Base-by-base conservation (phyloP, 2,329 filamentous ascomycete species). In the Ascochyta fabae region DNA sequence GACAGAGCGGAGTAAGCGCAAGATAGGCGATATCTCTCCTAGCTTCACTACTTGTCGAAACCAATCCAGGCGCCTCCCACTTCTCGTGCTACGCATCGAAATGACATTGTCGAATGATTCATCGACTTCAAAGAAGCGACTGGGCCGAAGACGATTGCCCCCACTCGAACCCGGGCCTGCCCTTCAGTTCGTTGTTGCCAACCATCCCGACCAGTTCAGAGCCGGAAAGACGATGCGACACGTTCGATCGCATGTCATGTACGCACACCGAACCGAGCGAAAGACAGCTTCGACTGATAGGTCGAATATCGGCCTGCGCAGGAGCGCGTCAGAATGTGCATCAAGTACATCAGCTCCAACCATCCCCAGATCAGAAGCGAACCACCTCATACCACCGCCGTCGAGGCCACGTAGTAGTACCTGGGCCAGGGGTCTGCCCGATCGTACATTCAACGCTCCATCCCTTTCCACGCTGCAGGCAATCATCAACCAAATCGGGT, bases 161-260 rank as follows among this genome's bases (percentile, higher is more conserved):
- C 72, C 71, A 15, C 69, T 75, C 4, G 64, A 68, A 31, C 70
- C 65, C 23, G 70, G 70, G 9, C 70, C 72, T 22, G 34, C 65
- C 10, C 57, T 75, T 7, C 70, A 72, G 26, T 74, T 73, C 38
- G 70, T 75, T 19, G 65, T 73, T 43, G 72, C 70, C 10, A 70
- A 53, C 33, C 72, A 74, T 48, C 72, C 72, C 12, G 69, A 73
- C 43, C 60, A 73, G 19, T 75, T 75, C 58, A 69, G 60, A 47
- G 64, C 59, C 34, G 66, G 64, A 3, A 39, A 62, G 15, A 73
- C 67, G 9, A 72, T 75, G 71, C 66, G 72, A 41, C 61, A 73
- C 48, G 60, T 75, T 39, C 68, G 72, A 6, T 75, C 72, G 13
- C 72, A 75, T 48, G 72, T 75, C 49, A 75, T 75, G 72, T 73